A percentile compares a stretch with the other conserved stretches of the same genome.
Conservation (phyloP, 768 basidiomycete species). For the Phylloporus arenicola region DNA sequence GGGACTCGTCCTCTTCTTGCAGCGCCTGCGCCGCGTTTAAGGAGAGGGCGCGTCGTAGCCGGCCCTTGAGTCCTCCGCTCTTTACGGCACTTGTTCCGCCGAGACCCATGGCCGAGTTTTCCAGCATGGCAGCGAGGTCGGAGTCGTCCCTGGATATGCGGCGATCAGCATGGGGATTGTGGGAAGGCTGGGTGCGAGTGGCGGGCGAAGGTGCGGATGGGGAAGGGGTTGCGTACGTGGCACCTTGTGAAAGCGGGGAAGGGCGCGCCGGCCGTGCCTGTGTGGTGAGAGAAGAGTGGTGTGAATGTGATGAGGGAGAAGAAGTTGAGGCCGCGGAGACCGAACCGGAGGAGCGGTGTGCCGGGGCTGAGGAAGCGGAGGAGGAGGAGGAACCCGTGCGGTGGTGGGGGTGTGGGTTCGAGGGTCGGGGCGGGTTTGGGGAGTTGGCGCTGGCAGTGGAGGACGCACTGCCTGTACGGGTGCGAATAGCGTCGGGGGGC, state of each 20-base stretch:
- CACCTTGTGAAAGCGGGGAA: slow-evolving; percentile 31
- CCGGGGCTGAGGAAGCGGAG: slow-evolving; percentile 11
- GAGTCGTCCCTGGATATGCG: slow-evolving; percentile 77
- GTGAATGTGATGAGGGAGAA: slow-evolving; percentile 25
- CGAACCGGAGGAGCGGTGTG: slow-evolving; percentile 25
- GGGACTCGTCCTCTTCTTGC: slow-evolving; percentile 37
- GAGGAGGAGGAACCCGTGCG: slow-evolving; percentile 31
- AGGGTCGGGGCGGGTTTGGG: slow-evolving; percentile 8
- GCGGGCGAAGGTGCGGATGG: slow-evolving; percentile 9
- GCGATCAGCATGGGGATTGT: slow-evolving; percentile 57
- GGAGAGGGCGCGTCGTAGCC: slow-evolving; percentile 67
- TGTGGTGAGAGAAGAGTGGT: slow-evolving; percentile 21
- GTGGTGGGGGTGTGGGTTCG: slow-evolving; percentile 27
- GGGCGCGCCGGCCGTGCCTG: slow-evolving; percentile 30
- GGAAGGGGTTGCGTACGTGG: slow-evolving; percentile 18
- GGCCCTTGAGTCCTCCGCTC: slow-evolving; percentile 69
- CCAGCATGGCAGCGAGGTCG: slow-evolving; percentile 54
- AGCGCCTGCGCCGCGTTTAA: slow-evolving; percentile 56
- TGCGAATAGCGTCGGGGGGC: slow-evolving; percentile 21
- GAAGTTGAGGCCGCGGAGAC: slow-evolving; percentile 27
- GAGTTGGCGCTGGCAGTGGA: slow-evolving; percentile 16
- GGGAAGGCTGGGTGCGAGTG: slow-evolving; percentile 25
- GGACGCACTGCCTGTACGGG: slow-evolving; percentile 29
- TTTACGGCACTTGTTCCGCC: slow-evolving; percentile 36
- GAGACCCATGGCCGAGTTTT: slow-evolving; percentile 37